Conservation (phyloP, 2,329 filamentous ascomycete species). For the Hymenoscyphus linearis region DNA sequence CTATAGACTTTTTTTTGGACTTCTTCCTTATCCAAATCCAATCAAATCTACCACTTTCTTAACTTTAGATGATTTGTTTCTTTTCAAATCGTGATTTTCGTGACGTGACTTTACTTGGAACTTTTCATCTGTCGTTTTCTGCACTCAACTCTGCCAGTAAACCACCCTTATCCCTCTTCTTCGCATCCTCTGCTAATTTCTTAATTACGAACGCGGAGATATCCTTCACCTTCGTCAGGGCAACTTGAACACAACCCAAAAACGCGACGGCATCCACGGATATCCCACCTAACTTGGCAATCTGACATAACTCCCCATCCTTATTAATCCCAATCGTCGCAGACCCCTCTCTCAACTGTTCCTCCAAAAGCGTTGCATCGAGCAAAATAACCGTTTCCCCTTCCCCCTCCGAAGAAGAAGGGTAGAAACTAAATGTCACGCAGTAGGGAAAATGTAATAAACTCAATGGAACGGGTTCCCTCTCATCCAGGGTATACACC, state of each 20-base stretch:
- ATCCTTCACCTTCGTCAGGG: slow-evolving; percentile 74
- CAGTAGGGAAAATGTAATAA: slow-evolving; percentile 91
- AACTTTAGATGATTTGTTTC: background rate
- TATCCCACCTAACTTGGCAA: slow-evolving; percentile 83
- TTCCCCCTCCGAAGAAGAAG: slow-evolving; percentile 54
- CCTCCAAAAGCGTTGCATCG: slow-evolving; percentile 70
- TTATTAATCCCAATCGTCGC: slow-evolving; percentile 62
- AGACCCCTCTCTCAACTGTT: slow-evolving; percentile 68
- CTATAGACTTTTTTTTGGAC: background rate
- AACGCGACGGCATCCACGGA: slow-evolving; percentile 75
- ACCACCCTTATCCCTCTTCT: slow-evolving; percentile 72
- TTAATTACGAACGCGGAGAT: slow-evolving; percentile 68
- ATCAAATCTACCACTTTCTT: background rate
- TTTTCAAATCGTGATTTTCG: background rate
- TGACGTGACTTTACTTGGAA: background rate
- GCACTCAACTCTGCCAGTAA: slow-evolving; percentile 73
- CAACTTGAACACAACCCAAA: slow-evolving; percentile 69
- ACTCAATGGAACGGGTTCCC: slow-evolving; percentile 83
- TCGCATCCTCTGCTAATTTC: slow-evolving; percentile 71
- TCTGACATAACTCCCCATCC: slow-evolving; percentile 32
- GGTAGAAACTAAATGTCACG: slow-evolving; percentile 80
- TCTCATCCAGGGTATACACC: slow-evolving; percentile 76
- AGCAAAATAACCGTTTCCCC: slow-evolving; percentile 65
- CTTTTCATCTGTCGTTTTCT: slow-evolving; percentile 66
- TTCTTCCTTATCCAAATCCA: no score